Conservation (phyloP, 352 stramenopile species). For the Phytophthora kernoviae region DNA sequence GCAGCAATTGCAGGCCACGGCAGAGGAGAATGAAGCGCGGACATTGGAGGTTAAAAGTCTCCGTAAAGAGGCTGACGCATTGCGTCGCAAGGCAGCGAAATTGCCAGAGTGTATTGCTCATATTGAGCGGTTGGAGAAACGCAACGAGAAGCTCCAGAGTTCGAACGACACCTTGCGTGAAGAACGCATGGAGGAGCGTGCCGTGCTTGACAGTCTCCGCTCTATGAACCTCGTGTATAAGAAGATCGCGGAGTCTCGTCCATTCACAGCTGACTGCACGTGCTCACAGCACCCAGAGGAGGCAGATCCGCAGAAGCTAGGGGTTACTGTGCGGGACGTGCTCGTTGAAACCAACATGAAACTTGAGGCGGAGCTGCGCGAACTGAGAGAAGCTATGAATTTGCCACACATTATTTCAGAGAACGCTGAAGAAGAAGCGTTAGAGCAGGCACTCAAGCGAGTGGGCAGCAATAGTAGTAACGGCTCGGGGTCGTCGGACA, state of each 20-base stretch:
- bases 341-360: slow-evolving; percentile 63
- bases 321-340: slow-evolving; percentile 53
- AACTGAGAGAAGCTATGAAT: slow-evolving; percentile 40
- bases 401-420: slow-evolving; percentile 19
- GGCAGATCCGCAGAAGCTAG: slow-evolving; percentile 23
- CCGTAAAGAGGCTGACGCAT: slow-evolving; percentile 54
- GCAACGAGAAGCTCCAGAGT: slow-evolving; percentile 54
- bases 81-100: slow-evolving; percentile 50
- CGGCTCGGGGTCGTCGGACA: slow-evolving; percentile 28
- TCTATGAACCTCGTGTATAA: slow-evolving; percentile 77
- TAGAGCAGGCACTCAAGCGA: slow-evolving; percentile 34
- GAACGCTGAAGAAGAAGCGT: slow-evolving; percentile 31
- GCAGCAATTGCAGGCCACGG: slow-evolving; percentile 42
- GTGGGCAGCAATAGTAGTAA: slow-evolving; percentile 43
- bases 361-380: slow-evolving; percentile 47
- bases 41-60: slow-evolving; percentile 57
- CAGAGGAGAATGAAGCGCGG: slow-evolving; percentile 50
- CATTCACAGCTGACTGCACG: slow-evolving; percentile 41
- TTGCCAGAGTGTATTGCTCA: slow-evolving; percentile 41
- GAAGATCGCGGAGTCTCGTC: slow-evolving; percentile 65
- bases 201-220: slow-evolving; percentile 66
- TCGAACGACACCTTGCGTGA: slow-evolving; percentile 59
- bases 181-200: slow-evolving; percentile 69
- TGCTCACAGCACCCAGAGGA: slow-evolving; percentile 27
- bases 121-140: slow-evolving; percentile 66